Evolutionary conservation across 129 eudicot species (phyloP).

Genomic region (Pittosporum tobira): DNA sequence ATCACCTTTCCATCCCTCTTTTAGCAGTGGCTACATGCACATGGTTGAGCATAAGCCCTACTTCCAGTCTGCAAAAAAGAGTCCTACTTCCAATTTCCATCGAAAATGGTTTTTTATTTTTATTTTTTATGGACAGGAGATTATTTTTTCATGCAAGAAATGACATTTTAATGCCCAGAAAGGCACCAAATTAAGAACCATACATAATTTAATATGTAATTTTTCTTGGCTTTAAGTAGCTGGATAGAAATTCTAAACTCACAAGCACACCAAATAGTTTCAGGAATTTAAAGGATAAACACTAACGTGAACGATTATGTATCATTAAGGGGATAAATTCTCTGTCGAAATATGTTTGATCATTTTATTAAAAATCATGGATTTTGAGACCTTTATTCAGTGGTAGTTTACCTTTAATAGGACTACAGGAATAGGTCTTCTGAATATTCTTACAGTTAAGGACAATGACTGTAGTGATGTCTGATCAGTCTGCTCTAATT

Average conservation of each 20-base stretch:
- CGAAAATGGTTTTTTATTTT: too few relatives aligned
- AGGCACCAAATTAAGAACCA: not conserved
- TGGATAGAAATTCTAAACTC: not conserved
- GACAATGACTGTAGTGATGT: conserved; percentile 2
- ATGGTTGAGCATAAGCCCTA: not conserved
- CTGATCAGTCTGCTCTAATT: not conserved
- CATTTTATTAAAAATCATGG: conserved; percentile 4
- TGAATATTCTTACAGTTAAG: conserved; percentile 12
- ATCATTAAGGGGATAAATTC: conserved; percentile 15
- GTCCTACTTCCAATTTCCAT: not conserved
- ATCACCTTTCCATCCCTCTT: not conserved
- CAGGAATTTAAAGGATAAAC: not conserved
- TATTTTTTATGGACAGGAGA: too few relatives aligned
- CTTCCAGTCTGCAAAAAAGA: not conserved
- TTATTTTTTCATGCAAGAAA: not conserved
- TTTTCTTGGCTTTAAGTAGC: too few relatives aligned
- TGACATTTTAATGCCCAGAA: too few relatives aligned
- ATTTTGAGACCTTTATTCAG: conserved; percentile 3
- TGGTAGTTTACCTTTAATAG: not conserved
- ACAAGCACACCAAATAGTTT: not conserved
- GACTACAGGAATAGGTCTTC: too few relatives aligned
- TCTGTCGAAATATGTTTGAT: conserved; percentile 17
- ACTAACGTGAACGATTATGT: not conserved
- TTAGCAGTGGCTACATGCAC: conserved; percentile 1
- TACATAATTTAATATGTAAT: not conserved